These are phyloP conservation scores for Chaetoceros muelleri DNA, from an alignment of 108 stramenopile genomes.

Conservation along the genomic window DNA sequence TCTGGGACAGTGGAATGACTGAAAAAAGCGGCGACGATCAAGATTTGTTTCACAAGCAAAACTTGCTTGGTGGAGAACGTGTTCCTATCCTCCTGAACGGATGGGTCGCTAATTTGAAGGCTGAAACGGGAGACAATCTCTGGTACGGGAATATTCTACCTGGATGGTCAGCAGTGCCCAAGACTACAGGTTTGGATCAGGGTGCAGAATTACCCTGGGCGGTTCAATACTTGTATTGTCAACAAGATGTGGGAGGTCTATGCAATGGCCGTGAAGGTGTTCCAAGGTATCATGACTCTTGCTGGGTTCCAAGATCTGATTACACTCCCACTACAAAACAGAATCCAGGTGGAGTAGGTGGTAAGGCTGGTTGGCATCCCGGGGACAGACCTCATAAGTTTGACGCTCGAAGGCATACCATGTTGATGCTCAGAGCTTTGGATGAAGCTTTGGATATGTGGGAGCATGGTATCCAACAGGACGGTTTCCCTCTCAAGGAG, in stretches of 20 bases:
- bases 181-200: constrained; percentile 32
- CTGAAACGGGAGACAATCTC: constrained; percentile 51
- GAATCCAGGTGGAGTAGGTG: constrained; percentile 13
- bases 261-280: constrained; percentile 20
- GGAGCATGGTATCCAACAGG: constrained; percentile 14
- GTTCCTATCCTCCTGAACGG: constrained; percentile 56
- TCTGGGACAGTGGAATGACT: constrained; percentile 60
- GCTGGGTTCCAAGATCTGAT: constrained; percentile 33
- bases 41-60: constrained; percentile 65
- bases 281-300: constrained; percentile 1
- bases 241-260: constrained; percentile 12
- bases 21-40: constrained; percentile 2
- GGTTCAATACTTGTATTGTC: constrained; percentile 52
- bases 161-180: constrained; percentile 27
- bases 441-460: constrained; percentile 31
- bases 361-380: constrained; percentile 21
- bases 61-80: constrained; percentile 34
- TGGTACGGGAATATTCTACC: constrained; percentile 53
- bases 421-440: constrained; percentile 26
- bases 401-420: constrained; percentile 21
- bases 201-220: constrained; percentile 52
- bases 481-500: constrained; percentile 24
- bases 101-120: constrained; percentile 30
- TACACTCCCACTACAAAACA: constrained; percentile 14
- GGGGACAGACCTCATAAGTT: constrained; percentile 21